Evolutionary conservation across 2,329 filamentous ascomycete genomes (phyloP), one percentile per base, ranked within the genome.

Genomic region (Penicillium sp.): DNA sequence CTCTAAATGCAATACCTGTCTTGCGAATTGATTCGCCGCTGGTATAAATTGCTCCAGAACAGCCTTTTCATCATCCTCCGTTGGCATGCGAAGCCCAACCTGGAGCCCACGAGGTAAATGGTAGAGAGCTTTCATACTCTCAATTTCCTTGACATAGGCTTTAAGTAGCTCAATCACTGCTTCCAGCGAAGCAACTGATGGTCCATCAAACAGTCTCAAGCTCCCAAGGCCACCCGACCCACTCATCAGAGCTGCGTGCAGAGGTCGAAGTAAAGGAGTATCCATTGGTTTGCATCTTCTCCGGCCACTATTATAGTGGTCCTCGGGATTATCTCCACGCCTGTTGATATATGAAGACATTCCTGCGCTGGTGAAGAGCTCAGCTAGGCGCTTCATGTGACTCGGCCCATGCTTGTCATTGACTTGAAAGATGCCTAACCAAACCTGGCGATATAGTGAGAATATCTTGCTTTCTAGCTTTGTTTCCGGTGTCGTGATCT

Each of bases 401-500:
- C 23, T 33, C 24, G 16, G 44, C 18, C 44, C 44, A 16, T 46
- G 13, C 10, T 24, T 33, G 44, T 46, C 44, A 26, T 46, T 18
- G 23, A 36, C 44, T 46, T 36, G 44, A 46, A 34, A 46, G 44
- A 46, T 46, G 44, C 44, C 44, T 36, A 36, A 21, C 44, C 44
- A 46, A 31, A 33, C 44, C 31, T 34, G 24, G 44, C 18, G 44
- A 46, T 46, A 46, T 13, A 38, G 44, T 29, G 15, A 46, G 16
- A 46, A 46, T 34, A 46, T 46, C 44, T 46, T 46, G 29, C 9
- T 29, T 46, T 46, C 44, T 23, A 46, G 31, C n/a, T 18, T 46
- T 33, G 26, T 46, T 9, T 26, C 29, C 44, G 33, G 29, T 13
- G 44, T 38, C 21, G 21, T 38, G 16, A 34, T 46, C 18, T 46